Conservation (phyloP, 2,329 filamentous ascomycete species). For the Emergomyces africanus region DNA sequence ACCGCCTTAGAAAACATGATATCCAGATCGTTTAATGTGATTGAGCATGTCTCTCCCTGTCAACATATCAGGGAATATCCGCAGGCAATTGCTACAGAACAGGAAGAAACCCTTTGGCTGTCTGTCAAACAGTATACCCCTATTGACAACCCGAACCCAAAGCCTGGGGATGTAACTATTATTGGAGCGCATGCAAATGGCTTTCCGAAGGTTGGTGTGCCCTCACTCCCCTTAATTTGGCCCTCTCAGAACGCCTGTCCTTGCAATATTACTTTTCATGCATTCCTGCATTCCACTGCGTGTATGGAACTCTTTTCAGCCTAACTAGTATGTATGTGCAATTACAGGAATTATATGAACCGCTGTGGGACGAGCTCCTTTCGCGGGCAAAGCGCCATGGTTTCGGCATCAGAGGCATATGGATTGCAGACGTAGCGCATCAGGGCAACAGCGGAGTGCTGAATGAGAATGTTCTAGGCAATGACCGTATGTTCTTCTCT, state of each 20-base stretch:
- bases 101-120: constrained; percentile 62
- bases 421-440: constrained; percentile 80
- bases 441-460: constrained; percentile 68
- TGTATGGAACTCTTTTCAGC: not conserved
- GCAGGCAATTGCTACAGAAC: constrained; percentile 54
- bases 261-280: no score
- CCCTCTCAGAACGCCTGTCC: not conserved
- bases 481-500: constrained; percentile 54
- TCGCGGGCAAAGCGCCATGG: constrained; percentile 43
- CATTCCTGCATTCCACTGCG: no score
- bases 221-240: not conserved
- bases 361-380: constrained; percentile 75
- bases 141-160: constrained; percentile 52
- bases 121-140: constrained; percentile 84
- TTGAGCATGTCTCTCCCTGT: constrained; percentile 59
- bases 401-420: constrained; percentile 66
- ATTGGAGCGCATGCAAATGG: constrained; percentile 83
- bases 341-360: constrained; percentile 73
- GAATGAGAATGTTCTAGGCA: constrained; percentile 64
- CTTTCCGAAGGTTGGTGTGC: constrained; percentile 60
- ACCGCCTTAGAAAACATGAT: not conserved
- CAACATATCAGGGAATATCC: constrained; percentile 76
- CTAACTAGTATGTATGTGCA: not conserved
- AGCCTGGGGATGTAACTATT: constrained; percentile 68
- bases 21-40: constrained; percentile 38